A percentile compares a stretch with the other conserved stretches of the same genome.
Evolutionary conservation across 2,329 filamentous ascomycete species (phyloP).

Genomic region (Neonectria faginata): DNA sequence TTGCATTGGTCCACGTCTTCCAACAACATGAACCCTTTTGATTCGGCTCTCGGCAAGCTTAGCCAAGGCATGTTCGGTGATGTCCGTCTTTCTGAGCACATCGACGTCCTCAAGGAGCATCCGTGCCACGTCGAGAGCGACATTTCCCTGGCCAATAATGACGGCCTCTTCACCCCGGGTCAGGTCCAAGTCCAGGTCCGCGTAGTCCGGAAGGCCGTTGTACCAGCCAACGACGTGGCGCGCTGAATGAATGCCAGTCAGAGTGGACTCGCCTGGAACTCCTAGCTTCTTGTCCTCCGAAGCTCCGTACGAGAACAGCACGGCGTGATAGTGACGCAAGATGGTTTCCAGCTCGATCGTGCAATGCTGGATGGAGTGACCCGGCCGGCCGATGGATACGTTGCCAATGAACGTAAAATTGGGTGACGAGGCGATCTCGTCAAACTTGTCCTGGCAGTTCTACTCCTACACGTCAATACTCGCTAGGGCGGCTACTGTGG

Average conservation of each 20-base stretch:
- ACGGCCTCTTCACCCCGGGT: conserved; percentile 83
- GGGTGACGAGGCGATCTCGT: conserved; percentile 83
- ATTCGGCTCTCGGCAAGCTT: conserved; percentile 78
- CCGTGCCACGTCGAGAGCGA: conserved; percentile 91
- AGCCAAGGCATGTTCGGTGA: conserved; percentile 85
- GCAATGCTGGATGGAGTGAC: conserved; percentile 54
- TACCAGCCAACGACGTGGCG: conserved; percentile 98
- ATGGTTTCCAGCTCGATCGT: conserved; percentile 75
- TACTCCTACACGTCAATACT: conserved; percentile 50
- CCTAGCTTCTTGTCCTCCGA: conserved; percentile 83
- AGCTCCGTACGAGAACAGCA: conserved; percentile 93
- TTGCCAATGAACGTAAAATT: conserved; percentile 95
- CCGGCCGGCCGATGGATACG: conserved; percentile 75
- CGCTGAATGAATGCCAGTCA: conserved; percentile 85
- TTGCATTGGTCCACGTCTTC: conserved; percentile 89
- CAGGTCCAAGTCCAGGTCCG: conserved; percentile 78
- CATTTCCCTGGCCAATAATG: conserved; percentile 94
- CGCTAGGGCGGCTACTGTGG: background rate
- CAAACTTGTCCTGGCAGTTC: conserved; percentile 96
- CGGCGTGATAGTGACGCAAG: conserved; percentile 87
- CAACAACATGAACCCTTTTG: conserved; percentile 86
- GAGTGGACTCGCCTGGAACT: conserved; percentile 79
- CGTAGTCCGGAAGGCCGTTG: conserved; percentile 90
- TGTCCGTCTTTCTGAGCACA: conserved; percentile 83
- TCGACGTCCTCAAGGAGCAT: conserved; percentile 84